A percentile compares a stretch with the other conserved stretches of the same genome.
Evolutionary conservation across 2,329 filamentous ascomycete species (phyloP).

Genomic region (Karstenula rhodostoma): DNA sequence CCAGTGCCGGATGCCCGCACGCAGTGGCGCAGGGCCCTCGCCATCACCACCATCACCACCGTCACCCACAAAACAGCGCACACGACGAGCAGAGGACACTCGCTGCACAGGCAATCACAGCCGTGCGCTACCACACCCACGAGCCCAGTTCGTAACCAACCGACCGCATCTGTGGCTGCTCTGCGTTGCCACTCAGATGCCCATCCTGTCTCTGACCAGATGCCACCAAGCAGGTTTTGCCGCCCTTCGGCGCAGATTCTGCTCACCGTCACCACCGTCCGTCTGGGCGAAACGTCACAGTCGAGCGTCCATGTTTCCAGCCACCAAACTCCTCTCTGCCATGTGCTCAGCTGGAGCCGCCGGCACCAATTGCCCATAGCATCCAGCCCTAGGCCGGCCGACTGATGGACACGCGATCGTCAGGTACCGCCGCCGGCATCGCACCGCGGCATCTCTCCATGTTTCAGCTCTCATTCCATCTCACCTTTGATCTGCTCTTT

Average conservation of each 20-base stretch:
- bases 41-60: background rate
- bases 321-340: conserved; percentile 16
- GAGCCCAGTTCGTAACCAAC: conserved; percentile 14
- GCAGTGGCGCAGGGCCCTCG: conserved; percentile 2
- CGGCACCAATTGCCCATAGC: conserved; percentile 19
- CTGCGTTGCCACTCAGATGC: conserved; percentile 11
- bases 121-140: conserved; percentile 10
- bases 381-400: background rate
- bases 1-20: background rate
- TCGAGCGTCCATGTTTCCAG: conserved; percentile 4
- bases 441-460: conserved; percentile 4
- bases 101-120: conserved; percentile 14
- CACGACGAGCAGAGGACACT: background rate
- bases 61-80: background rate
- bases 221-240: conserved; percentile 9
- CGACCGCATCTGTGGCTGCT: conserved; percentile 14
- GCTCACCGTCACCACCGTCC: conserved; percentile 6
- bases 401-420: conserved; percentile 22
- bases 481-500: background rate
- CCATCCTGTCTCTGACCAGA: conserved; percentile 10
- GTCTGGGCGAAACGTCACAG: conserved; percentile 17
- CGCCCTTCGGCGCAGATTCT: conserved; percentile 8
- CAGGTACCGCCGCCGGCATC: conserved; percentile 20
- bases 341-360: conserved; percentile 20
- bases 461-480: background rate